phyloP scores from a whole-genome alignment of 345 rosid genomes.

The Jatropha curcas region DNA sequence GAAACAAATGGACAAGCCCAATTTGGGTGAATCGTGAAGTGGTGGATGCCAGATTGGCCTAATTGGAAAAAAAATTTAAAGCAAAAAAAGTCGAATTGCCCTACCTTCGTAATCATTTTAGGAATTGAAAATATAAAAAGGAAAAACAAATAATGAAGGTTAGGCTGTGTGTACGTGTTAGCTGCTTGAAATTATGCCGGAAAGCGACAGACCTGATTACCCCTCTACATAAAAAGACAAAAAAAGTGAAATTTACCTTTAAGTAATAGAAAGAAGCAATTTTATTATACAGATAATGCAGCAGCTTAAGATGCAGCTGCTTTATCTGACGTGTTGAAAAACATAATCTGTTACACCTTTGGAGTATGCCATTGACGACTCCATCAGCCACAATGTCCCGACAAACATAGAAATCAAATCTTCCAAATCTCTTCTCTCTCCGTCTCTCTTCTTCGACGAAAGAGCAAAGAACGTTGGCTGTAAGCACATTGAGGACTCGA shows the following conservation, averaged over 20 bases:
- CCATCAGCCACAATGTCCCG: background rate
- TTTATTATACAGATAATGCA: background rate
- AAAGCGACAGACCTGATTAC: too few relatives aligned
- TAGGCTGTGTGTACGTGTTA: background rate
- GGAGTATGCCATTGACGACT: background rate
- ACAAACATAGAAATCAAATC: background rate
- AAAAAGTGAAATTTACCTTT: background rate
- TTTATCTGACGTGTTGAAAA: too few relatives aligned
- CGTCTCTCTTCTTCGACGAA: background rate
- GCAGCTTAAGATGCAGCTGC: background rate
- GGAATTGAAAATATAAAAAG: background rate
- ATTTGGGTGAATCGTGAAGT: background rate
- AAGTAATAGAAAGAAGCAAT: background rate
- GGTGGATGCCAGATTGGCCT: background rate
- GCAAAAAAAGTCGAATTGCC: background rate
- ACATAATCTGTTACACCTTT: background rate
- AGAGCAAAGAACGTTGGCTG: slow-evolving; percentile 8
- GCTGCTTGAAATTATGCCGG: too few relatives aligned
- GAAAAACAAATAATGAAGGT: too few relatives aligned
- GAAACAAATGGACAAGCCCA: background rate
- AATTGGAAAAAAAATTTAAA: background rate
- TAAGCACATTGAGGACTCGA: slow-evolving; percentile 10
- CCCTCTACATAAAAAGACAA: background rate
- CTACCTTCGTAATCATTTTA: background rate
- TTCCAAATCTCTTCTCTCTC: too few relatives aligned